Base-by-base conservation (phyloP, 371 early-diverging fungal species). In the Rhizopus sp. region DNA sequence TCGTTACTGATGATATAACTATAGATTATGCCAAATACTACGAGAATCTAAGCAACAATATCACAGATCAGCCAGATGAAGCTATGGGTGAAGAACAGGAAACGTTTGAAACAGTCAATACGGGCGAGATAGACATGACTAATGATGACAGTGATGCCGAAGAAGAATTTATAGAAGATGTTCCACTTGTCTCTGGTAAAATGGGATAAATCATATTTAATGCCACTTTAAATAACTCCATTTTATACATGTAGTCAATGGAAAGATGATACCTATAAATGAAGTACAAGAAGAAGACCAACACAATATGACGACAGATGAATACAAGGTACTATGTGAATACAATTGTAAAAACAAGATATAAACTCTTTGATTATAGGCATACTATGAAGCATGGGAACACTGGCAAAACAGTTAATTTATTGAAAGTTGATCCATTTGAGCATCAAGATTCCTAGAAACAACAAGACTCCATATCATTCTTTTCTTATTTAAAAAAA, bases 221-320 rank as follows among this genome's bases (percentile, higher is more conserved):
- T 32, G 5, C 15, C n/a, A 6, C 7, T 16, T n/a, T 55, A 33
- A 8, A 50, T 49, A 23, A 53, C 23, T 15, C 10, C 44, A 16
- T 30, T 16, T 23, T 38, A 6, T 30, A 33, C 23, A 23, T 23
- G 23, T 42, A 77, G 78, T 78, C 1, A 78, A 73, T 57, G 84
- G 82, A 32, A 70, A 69, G 41, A 70, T 75, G 70, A 75, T 82
- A 32, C 80, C 81, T 1, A 45, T 84, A 46, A 72, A 80, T 60
- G 82, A 84, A 47, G 72, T 82, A 5, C 77, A 75, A 29, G 82
- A 82, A 57, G 84, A 84, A 40, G 81, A 82, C 55, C 82, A 82
- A 50, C 57, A 66, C 9, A 71, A 75, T 35, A 84, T 84, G 84
- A 75, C 84, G 1, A 78, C 81, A 3, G 84, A 82, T 49, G 84